Percentiles rank a stretch among this genome's conserved stretches.
phyloP scores from a whole-genome alignment of 192 early-diverging fungal species.

The Entomortierella beljakovae region DNA sequence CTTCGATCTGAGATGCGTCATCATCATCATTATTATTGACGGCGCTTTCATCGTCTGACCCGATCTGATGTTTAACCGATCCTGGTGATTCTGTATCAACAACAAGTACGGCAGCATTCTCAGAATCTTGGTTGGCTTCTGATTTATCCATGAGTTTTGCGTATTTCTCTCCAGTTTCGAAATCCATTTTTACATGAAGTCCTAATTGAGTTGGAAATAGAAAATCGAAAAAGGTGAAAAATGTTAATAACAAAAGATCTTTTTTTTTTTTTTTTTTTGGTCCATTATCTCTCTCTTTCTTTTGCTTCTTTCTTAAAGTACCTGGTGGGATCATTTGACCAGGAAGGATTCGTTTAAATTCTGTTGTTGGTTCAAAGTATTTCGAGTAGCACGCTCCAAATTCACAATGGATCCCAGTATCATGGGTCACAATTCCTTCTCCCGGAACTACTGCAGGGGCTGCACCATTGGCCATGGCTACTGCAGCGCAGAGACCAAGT shows the following conservation, averaged over 20 bases:
- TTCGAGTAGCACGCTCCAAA: slow-evolving; percentile 67
- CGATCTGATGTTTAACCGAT: slow-evolving; percentile 26
- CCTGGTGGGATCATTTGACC: slow-evolving; percentile 72
- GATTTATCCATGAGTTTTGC: slow-evolving; percentile 66
- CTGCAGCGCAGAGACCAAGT: slow-evolving; percentile 39
- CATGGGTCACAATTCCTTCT: no score
- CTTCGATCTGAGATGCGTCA: slow-evolving; percentile 2
- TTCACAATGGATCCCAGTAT: slow-evolving; percentile 37
- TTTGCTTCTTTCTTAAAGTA: not conserved
- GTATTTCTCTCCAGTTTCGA: slow-evolving; percentile 64
- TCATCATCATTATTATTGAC: no score
- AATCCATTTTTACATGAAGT: slow-evolving; percentile 73
- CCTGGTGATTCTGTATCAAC: slow-evolving; percentile 45
- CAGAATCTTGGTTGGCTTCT: slow-evolving; percentile 1
- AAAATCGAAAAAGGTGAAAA: no score
- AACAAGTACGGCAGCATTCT: slow-evolving; percentile 47
- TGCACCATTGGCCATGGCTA: slow-evolving; percentile 35
- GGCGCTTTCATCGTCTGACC: not conserved
- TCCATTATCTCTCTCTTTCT: no score
- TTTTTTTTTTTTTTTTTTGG: not conserved
- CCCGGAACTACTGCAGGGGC: slow-evolving; percentile 21
- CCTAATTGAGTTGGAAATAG: slow-evolving; percentile 35
- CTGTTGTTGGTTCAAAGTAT: slow-evolving; percentile 66
- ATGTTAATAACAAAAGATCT: not conserved
- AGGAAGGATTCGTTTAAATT: slow-evolving; percentile 67